Percentiles rank a stretch among this genome's conserved stretches.
These are phyloP conservation scores for Malus hybrid DNA, from an alignment of 331 rosid genomes.

Conservation along the genomic window DNA sequence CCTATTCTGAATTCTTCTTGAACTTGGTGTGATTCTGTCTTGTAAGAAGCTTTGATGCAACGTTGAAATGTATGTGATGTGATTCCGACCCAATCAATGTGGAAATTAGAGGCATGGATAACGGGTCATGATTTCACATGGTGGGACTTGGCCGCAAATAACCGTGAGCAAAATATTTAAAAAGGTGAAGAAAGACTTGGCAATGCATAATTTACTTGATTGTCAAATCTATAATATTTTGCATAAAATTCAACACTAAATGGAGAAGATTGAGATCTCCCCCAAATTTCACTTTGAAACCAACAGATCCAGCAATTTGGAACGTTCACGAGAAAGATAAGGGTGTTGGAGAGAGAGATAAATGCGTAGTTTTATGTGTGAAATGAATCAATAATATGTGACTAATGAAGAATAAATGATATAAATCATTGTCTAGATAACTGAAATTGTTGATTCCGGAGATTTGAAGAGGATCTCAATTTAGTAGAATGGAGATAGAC, in stretches of 20 bases:
- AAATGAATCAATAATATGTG: accelerated
- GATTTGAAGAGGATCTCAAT: no score
- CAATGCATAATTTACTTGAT: background rate
- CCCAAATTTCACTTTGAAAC: no score
- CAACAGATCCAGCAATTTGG: no score
- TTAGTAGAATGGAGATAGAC: background rate
- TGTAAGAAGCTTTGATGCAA: no score
- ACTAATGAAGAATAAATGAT: accelerated
- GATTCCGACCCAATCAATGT: no score
- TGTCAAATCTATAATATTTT: background rate
- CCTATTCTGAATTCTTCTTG: no score
- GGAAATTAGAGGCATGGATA: background rate
- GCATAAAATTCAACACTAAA: background rate
- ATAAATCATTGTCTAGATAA: no score
- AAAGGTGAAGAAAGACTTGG: background rate
- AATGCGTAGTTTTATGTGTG: accelerated
- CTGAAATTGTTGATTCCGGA: accelerated
- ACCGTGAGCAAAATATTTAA: background rate
- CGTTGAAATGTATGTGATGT: no score
- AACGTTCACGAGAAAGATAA: no score
- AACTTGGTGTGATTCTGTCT: no score
- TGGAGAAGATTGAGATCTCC: no score
- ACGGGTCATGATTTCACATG: background rate
- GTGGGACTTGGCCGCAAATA: background rate
- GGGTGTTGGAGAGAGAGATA: no score